These are phyloP conservation scores for Tetradesmus lagerheimii DNA, from an alignment of 139 green algal genomes.

Conservation along the genomic window DNA sequence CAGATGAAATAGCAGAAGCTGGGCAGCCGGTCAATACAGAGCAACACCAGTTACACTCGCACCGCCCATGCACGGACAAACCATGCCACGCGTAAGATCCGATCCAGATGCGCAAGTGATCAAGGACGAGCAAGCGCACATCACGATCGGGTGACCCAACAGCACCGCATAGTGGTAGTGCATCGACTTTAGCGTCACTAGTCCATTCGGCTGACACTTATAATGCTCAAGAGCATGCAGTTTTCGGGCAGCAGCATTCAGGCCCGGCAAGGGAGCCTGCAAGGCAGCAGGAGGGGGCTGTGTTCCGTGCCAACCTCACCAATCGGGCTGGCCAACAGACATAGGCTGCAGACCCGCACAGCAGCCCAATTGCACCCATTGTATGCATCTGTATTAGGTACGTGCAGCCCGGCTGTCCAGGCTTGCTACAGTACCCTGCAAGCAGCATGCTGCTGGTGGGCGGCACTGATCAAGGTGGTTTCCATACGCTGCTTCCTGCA, in stretches of 20 bases:
- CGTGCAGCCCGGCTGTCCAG: neutral
- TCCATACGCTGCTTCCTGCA: conserved; percentile 7
- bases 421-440: neutral
- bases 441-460: neutral
- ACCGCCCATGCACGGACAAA: neutral
- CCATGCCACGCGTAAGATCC: neutral
- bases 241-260: neutral
- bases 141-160: neutral
- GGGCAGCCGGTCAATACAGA: neutral
- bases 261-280: neutral
- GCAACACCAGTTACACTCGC: neutral
- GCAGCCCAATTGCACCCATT: conserved; percentile 28
- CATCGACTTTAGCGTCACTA: neutral
- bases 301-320: neutral
- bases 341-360: neutral
- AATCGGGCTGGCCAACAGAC: neutral
- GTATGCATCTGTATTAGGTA: neutral
- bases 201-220: neutral
- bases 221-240: neutral
- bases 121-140: neutral
- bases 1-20: neutral
- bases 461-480: neutral
- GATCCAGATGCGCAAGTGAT: neutral
- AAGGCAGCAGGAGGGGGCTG: neutral
- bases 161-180: neutral